Evolutionary conservation across 805 yeast genomes (phyloP), one percentile per base, ranked within the genome.

Genomic region (Saccharomycopsis vini): DNA sequence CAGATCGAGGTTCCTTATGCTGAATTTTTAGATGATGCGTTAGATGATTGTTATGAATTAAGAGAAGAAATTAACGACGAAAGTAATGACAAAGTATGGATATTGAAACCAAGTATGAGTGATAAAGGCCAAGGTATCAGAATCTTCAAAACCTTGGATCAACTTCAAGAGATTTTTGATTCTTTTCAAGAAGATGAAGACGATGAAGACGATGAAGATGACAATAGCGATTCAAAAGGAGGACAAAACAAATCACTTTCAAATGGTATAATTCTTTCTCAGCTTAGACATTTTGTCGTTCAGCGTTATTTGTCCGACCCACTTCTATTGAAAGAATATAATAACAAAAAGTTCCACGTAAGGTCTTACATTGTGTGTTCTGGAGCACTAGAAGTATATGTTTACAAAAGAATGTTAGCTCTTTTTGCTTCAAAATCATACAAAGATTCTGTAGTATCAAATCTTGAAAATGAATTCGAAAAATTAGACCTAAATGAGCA

Each of bases 81-180:
- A 9, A 9, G n/a, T 12, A 47, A 47, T 12, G 54, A 58, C 18
- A 76, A 73, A 51, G 74, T 81, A 38, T 90, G 94, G 89, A 92
- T 92, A 31, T 69, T 92, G 58, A 92, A 92, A 58, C 98, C 98
- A 13, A 79, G 95, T 51, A 88, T 92, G 96, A 83, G 95, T 56
- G 98, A 92, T 58, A 81, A 90, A 58, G 98, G 95, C 9, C 96
- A 92, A 59, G 98, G 98, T 0, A 90, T 92, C 40, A 66, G 95
- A 32, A 62, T 92, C 0, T 92, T 92, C 64, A 71, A 70, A 43
- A 79, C 88, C 0, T 68, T 86, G 29, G 85, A 79, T 6, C 92
- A 88, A 54, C 66, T 92, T 40, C 96, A 89, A 60, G 71, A 62
- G 3, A 79, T 90, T 3, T 90, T 92, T 60, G 84, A 92, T 54